phyloP scores from a whole-genome alignment of 192 early-diverging fungal genomes.

The Gryganskiella cystojenkinii region DNA sequence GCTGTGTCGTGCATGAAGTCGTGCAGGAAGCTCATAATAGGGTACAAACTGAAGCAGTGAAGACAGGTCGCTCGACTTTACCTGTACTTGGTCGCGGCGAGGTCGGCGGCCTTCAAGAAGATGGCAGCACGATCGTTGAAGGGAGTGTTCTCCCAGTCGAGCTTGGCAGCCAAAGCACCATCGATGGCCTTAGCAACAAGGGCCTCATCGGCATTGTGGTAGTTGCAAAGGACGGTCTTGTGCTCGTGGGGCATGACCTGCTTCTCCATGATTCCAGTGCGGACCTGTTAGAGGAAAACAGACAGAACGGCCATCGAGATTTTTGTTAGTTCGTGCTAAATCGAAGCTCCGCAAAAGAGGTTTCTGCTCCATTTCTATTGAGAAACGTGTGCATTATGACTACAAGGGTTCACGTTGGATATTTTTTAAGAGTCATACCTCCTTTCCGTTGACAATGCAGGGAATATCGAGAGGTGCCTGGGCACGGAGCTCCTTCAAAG shows the following conservation, averaged over 20 bases:
- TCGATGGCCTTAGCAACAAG: conserved; percentile 86
- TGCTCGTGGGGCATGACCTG: conserved; percentile 91
- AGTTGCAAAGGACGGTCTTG: conserved; percentile 80
- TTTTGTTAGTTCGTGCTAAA: background rate
- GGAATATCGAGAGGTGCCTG: conserved; percentile 82
- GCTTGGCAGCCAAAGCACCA: conserved; percentile 85
- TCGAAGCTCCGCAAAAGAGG: background rate
- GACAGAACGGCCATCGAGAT: background rate
- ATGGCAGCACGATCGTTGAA: conserved; percentile 95
- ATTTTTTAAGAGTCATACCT: conserved; percentile 56
- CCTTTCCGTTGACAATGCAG: conserved; percentile 85
- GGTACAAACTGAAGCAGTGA: too few relatives aligned
- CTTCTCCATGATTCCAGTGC: conserved; percentile 69
- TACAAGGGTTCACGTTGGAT: background rate
- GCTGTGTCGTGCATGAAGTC: too few relatives aligned
- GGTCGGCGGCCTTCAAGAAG: conserved; percentile 98
- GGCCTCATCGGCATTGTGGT: conserved; percentile 82
- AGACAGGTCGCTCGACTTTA: conserved; percentile 42
- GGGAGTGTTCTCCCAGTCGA: conserved; percentile 92
- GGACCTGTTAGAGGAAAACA: conserved; percentile 40
- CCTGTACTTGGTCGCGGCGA: conserved; percentile 90
- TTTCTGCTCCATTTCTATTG: background rate
- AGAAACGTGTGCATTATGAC: background rate
- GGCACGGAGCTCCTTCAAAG: conserved; percentile 80
- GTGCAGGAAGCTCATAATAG: too few relatives aligned